Evolutionary conservation across 2,329 filamentous ascomycete species (phyloP).

Genomic region (Colletotrichum chrysophilum): DNA sequence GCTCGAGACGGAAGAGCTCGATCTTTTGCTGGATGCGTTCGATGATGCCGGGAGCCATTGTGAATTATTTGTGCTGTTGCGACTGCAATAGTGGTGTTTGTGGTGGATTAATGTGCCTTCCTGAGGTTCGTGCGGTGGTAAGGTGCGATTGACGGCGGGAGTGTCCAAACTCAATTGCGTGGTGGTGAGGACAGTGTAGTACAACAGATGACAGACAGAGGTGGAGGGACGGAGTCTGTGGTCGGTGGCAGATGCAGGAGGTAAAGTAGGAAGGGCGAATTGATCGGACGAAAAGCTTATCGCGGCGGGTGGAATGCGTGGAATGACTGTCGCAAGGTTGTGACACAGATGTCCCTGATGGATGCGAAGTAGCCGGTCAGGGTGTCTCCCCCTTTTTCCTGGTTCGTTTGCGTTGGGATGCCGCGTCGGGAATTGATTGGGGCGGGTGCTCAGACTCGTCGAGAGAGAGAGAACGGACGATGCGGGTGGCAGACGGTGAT

Average conservation of each 20-base stretch:
- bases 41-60: conserved; percentile 58
- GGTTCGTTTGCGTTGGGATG: background rate
- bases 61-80: background rate
- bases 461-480: background rate
- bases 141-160: background rate
- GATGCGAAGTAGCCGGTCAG: background rate
- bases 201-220: conserved; percentile 5
- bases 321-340: conserved; percentile 10
- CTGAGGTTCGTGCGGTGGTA: background rate
- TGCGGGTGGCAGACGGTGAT: background rate
- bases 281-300: conserved; percentile 18
- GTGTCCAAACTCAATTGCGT: background rate
- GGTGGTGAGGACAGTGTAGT: background rate
- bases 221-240: background rate
- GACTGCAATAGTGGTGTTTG: background rate
- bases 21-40: conserved; percentile 71
- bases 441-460: background rate
- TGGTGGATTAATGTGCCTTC: background rate
- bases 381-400: conserved; percentile 2
- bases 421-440: background rate
- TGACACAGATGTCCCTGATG: conserved; percentile 17
- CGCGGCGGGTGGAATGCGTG: background rate
- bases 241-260: background rate
- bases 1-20: conserved; percentile 93
- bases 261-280: background rate